Evolutionary conservation across 169 alveolate genomes (phyloP).

Genomic region (Eimeria maxima): DNA sequence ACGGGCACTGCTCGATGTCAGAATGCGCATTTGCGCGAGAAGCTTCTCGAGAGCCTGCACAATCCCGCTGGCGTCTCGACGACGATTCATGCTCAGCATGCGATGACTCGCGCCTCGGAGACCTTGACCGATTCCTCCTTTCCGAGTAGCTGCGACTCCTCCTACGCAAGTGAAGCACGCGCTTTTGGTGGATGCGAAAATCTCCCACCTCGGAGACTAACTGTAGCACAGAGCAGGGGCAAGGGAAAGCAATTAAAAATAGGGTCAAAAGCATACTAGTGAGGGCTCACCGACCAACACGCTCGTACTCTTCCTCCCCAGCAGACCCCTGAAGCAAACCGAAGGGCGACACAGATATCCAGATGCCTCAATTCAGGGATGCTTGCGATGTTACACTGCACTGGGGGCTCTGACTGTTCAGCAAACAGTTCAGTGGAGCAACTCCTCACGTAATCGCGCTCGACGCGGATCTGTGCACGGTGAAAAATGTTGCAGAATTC

Average conservation of each 20-base stretch:
- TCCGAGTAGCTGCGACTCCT: conserved; percentile 39
- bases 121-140: conserved; percentile 46
- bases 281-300: conserved; percentile 56
- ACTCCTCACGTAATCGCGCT: conserved; percentile 55
- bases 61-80: conserved; percentile 48
- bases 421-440: neutral
- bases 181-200: neutral
- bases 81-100: conserved; percentile 52
- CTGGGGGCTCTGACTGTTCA: neutral
- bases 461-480: conserved; percentile 76
- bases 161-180: neutral
- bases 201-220: neutral
- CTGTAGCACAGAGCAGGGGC: neutral
- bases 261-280: neutral
- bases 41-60: conserved; percentile 16
- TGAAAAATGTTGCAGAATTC: conserved; percentile 72
- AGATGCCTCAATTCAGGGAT: neutral
- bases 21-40: conserved; percentile 38
- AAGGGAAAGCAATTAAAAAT: neutral
- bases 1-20: conserved; percentile 21
- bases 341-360: neutral
- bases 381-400: neutral
- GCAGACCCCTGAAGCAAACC: conserved; percentile 41
- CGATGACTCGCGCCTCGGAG: conserved; percentile 23
- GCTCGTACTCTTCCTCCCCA: conserved; percentile 49